A percentile compares a stretch with the other conserved stretches of the same genome.
Conservation (phyloP, 2,329 filamentous ascomycete genomes). For the Hypoxylon sp. region DNA sequence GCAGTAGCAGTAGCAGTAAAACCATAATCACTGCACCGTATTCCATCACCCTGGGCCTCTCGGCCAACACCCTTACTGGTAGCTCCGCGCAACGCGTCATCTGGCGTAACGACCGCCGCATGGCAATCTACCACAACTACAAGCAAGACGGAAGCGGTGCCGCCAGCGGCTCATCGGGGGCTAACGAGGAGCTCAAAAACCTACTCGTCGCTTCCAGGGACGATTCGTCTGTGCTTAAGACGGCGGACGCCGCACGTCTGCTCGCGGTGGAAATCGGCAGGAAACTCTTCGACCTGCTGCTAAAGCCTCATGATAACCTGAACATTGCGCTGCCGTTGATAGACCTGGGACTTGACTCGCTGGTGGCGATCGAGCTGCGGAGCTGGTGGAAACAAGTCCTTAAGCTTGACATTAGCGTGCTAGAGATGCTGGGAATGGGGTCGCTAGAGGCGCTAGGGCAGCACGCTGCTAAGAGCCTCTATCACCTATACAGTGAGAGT, state of each 20-base stretch:
- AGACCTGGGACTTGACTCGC: slow-evolving; percentile 34
- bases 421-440: slow-evolving; percentile 34
- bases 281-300: slow-evolving; percentile 33
- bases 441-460: slow-evolving; percentile 10
- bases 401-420: slow-evolving; percentile 33
- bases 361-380: slow-evolving; percentile 51
- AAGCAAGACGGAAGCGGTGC: background rate
- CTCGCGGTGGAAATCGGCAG: slow-evolving; percentile 31
- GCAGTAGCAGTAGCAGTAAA: background rate
- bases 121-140: slow-evolving; percentile 40
- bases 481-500: too few relatives aligned
- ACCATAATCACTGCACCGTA: slow-evolving; percentile 16
- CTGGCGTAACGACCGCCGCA: slow-evolving; percentile 33
- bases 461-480: too few relatives aligned
- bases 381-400: slow-evolving; percentile 53
- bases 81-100: slow-evolving; percentile 21
- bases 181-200: slow-evolving; percentile 21
- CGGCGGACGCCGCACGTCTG: slow-evolving; percentile 11
- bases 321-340: slow-evolving; percentile 23
- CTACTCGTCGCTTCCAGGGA: slow-evolving; percentile 20
- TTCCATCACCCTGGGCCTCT: slow-evolving; percentile 25
- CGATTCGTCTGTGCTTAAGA: slow-evolving; percentile 21
- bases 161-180: slow-evolving; percentile 3
- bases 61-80: slow-evolving; percentile 16
- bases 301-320: slow-evolving; percentile 33